Evolutionary conservation across 768 basidiomycete genomes (phyloP), one percentile per base, ranked within the genome.

Genomic region (Russula brevipes): DNA sequence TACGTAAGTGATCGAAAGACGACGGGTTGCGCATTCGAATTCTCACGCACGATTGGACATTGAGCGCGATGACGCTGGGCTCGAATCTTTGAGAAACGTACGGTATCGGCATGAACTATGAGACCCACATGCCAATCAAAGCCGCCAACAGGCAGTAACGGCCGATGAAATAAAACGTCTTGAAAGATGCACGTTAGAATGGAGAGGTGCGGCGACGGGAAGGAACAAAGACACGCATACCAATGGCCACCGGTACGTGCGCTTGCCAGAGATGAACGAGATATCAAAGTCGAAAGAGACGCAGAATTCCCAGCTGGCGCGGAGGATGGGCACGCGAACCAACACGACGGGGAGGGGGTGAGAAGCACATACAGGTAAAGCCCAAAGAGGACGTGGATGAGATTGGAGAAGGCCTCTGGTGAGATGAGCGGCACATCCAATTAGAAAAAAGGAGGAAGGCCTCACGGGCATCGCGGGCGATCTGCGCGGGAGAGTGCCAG

Each of bases 231-330:
- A 24, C 9, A 69, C 71, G 19, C 38, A 31, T 54, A 76, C 78
- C 72, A 81, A 64, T 5, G 80, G 81, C 81, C 80, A 81, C 47
- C 78, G 73, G 68, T 80, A 81, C 64, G 71, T 73, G 46, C 71
- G 73, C 70, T 72, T 79, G 30, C 80, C 76, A 9, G 69, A 69
- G 58, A 81, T 64, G 42, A 78, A 72, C 4, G 72, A 72, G 73
- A 73, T 76, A 64, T 81, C 80, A 57, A 81, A 81, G 59, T 73
- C 65, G 17, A 78, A 68, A 11, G 79, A 78, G 49, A 76, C 75
- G 46, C 74, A 53, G 50, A 79, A 71, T 69, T 81, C 80, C 80
- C 80, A 81, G 35, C 78, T 80, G 54, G 19, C 35, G 44, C 35
- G 51, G 47, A 9, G 12, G n/a, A 16, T 54, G 14, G 61, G 36